Conservation (phyloP, 129 eudicot species). For the Saposhnikovia divaricata region DNA sequence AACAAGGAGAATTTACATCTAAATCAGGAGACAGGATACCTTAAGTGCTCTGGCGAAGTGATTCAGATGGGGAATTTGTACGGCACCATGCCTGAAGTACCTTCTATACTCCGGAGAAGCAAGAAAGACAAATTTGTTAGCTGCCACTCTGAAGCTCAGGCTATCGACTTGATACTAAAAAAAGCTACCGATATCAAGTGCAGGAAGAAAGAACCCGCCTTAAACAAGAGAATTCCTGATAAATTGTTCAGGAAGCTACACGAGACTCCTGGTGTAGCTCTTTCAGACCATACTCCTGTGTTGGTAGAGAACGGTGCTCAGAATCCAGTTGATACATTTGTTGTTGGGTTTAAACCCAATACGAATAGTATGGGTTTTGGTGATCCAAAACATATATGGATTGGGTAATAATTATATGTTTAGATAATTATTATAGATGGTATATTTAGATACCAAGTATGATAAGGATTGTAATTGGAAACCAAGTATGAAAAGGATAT, state of each 20-base stretch:
- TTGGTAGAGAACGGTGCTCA: slow-evolving; percentile 20
- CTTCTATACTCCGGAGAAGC: slow-evolving; percentile 67
- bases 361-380: too few relatives aligned
- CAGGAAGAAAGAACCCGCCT: slow-evolving; percentile 11
- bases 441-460: too few relatives aligned
- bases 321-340: slow-evolving; percentile 19
- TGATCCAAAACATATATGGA: too few relatives aligned
- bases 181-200: slow-evolving; percentile 15
- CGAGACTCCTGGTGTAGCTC: slow-evolving; percentile 19
- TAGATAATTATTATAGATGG: too few relatives aligned
- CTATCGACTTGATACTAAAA: background rate
- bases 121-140: slow-evolving; percentile 41
- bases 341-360: too few relatives aligned
- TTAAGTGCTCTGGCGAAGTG: slow-evolving; percentile 21
- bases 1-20: slow-evolving; percentile 11
- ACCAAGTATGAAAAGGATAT: too few relatives aligned
- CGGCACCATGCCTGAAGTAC: slow-evolving; percentile 42
- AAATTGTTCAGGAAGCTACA: slow-evolving; percentile 18
- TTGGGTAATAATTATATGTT: too few relatives aligned
- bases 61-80: slow-evolving; percentile 27
- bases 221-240: slow-evolving; percentile 13
- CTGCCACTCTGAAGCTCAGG: background rate
- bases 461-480: too few relatives aligned
- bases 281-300: slow-evolving; percentile 15
- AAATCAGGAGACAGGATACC: slow-evolving; percentile 24